Percentiles rank a stretch among this genome's conserved stretches.
Conservation (phyloP, 192 early-diverging fungal genomes). For the Jimgerdemannia lactiflua region DNA sequence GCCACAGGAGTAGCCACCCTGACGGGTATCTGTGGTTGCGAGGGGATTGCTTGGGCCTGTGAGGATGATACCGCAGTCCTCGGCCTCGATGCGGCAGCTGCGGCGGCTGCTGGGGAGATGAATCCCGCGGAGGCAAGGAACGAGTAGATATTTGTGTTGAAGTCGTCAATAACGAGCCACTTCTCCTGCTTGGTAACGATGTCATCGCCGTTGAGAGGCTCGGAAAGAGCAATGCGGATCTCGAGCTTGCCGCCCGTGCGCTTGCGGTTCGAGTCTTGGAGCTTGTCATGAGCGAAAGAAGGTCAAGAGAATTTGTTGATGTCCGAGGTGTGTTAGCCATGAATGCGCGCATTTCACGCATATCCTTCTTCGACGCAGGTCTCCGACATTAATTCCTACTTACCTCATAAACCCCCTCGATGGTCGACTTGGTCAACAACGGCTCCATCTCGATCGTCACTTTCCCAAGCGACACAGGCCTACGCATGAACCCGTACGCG, state of each 20-base stretch:
- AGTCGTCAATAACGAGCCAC: slow-evolving; percentile 64
- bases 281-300: slow-evolving; percentile 27
- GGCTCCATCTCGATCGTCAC: slow-evolving; percentile 49
- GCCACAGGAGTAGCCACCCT: too few relatives aligned
- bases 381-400: background rate
- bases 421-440: slow-evolving; percentile 60
- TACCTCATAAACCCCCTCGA: slow-evolving; percentile 67
- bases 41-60: background rate
- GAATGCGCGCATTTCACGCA: too few relatives aligned
- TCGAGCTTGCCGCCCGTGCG: slow-evolving; percentile 67
- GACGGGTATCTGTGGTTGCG: background rate
- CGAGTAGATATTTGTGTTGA: slow-evolving; percentile 27
- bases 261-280: slow-evolving; percentile 60
- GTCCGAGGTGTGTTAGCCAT: background rate
- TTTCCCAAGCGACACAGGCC: slow-evolving; percentile 58
- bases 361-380: too few relatives aligned
- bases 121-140: slow-evolving; percentile 15
- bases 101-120: slow-evolving; percentile 18
- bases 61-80: background rate
- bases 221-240: slow-evolving; percentile 57
- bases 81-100: slow-evolving; percentile 10
- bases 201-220: slow-evolving; percentile 56
- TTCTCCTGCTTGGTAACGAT: slow-evolving; percentile 55
- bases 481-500: slow-evolving; percentile 47
- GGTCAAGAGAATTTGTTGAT: background rate